Evolutionary conservation across 2,329 filamentous ascomycete species (phyloP), one percentile per base, ranked within the genome.

Genomic region (Bimuria novae-zelandiae): DNA sequence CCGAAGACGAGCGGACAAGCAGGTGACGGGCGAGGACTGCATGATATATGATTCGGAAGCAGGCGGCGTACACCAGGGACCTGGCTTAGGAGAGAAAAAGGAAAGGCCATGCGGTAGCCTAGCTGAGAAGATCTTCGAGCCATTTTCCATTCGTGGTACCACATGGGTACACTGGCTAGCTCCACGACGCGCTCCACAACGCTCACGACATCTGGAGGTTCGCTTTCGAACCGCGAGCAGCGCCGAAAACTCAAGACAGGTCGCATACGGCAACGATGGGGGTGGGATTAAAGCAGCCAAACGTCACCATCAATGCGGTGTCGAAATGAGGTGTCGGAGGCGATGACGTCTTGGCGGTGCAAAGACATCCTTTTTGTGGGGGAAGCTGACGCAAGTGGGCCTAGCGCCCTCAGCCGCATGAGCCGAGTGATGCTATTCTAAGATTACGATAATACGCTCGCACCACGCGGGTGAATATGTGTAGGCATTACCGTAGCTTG

Each of bases 311-410:
- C 35, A 45, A 36, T 46, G 30, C 35, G 14, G 12, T 25, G 7
- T 35, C 30, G 30, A 30, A 30, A 35, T 19, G 30, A n/a, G n/a
- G n/a, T n/a, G n/a, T n/a, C n/a, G n/a, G n/a, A n/a, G n/a, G n/a
- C n/a, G n/a, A n/a, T 36, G 43, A 17, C 43, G 35, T 25, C 14
- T 17, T 27, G 19, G 43, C 43, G 43, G 43, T 36, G 43, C 43
- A 46, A 30, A 25, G 30, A 46, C 27, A 46, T 46, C 30, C 27
- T 36, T 44, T 46, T 46, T 46, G 43, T 46, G 43, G 43, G 43
- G 43, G 23, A 22, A 23, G 41, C 29, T 22, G 32, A 36, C 43
- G 16, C 14, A 8, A 35, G 30, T 12, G 30, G 19, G 21, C 14
- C 43, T 36, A 36, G 30, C 30, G 30, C 29, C 19, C 21, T 46